Conservation (phyloP, 2,329 filamentous ascomycete species). For the Aspergillus sp. region DNA sequence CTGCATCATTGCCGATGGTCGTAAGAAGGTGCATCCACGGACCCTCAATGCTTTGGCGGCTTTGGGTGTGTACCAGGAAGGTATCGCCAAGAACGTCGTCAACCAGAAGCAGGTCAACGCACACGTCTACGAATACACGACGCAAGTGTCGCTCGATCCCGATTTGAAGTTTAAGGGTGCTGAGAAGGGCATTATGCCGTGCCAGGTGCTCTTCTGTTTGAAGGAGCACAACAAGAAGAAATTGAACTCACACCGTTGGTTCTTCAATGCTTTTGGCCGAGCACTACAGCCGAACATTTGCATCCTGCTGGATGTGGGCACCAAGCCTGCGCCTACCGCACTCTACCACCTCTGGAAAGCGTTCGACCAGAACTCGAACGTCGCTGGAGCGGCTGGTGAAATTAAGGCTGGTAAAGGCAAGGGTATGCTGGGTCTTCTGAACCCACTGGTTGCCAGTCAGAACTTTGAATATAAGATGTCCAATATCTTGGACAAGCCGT, state of each 20-base stretch:
- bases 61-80: constrained; percentile 97
- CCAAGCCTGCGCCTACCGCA: constrained; percentile 81
- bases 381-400: constrained; percentile 94
- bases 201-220: constrained; percentile 96
- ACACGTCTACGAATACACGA: constrained; percentile 98
- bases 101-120: constrained; percentile 94
- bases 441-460: constrained; percentile 92
- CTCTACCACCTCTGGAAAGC: constrained; percentile 99
- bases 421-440: constrained; percentile 78
- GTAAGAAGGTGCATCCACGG: constrained; percentile 87
- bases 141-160: constrained; percentile 91
- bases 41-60: constrained; percentile 93
- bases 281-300: constrained; percentile 94
- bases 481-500: constrained; percentile 95
- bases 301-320: constrained; percentile 94
- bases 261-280: constrained; percentile 96
- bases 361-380: constrained; percentile 96
- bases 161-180: constrained; percentile 98
- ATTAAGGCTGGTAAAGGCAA: constrained; percentile 97
- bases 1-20: constrained; percentile 91
- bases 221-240: constrained; percentile 99
- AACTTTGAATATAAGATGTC: constrained; percentile 99
- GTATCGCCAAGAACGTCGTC: constrained; percentile 97
- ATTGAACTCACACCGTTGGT: constrained; percentile 97
- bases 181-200: constrained; percentile 97